Evolutionary conservation across 495 filamentous ascomycete species (phyloP).

Genomic region (Trichoderma erinaceum): DNA sequence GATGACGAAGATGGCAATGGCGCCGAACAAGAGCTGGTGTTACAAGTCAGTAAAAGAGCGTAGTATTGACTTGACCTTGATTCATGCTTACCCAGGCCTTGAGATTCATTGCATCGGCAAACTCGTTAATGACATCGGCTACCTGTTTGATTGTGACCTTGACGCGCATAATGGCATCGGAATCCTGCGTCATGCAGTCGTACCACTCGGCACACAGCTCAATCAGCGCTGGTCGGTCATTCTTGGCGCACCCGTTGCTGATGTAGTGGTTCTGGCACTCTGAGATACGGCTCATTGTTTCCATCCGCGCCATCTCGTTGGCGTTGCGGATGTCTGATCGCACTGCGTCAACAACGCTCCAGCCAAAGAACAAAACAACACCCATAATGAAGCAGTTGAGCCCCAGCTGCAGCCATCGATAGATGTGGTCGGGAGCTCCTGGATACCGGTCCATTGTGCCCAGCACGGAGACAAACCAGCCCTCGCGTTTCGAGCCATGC

Average conservation of each 20-base stretch:
- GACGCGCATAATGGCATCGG: conserved; percentile 34
- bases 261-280: conserved; percentile 62
- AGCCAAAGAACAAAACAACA: conserved; percentile 63
- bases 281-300: conserved; percentile 65
- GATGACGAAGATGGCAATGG: not conserved
- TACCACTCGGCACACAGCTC: conserved; percentile 71
- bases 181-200: conserved; percentile 68
- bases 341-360: conserved; percentile 62
- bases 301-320: conserved; percentile 53
- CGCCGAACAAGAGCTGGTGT: not conserved
- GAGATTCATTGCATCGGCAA: conserved; percentile 38
- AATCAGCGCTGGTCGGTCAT: conserved; percentile 64
- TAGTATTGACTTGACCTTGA: not conserved
- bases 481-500: conserved; percentile 23
- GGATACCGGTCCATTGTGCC: conserved; percentile 71
- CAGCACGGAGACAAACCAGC: conserved; percentile 53
- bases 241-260: conserved; percentile 61
- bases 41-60: not conserved
- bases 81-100: conserved; percentile 55
- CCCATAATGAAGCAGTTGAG: conserved; percentile 71
- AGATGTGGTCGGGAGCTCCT: conserved; percentile 76
- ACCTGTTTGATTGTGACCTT: conserved; percentile 38
- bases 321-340: conserved; percentile 68
- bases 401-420: conserved; percentile 73
- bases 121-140: conserved; percentile 43